These are phyloP conservation scores for Xylariaceae sp. DNA, from an alignment of 2,329 filamentous ascomycete genomes.

Conservation along the genomic window DNA sequence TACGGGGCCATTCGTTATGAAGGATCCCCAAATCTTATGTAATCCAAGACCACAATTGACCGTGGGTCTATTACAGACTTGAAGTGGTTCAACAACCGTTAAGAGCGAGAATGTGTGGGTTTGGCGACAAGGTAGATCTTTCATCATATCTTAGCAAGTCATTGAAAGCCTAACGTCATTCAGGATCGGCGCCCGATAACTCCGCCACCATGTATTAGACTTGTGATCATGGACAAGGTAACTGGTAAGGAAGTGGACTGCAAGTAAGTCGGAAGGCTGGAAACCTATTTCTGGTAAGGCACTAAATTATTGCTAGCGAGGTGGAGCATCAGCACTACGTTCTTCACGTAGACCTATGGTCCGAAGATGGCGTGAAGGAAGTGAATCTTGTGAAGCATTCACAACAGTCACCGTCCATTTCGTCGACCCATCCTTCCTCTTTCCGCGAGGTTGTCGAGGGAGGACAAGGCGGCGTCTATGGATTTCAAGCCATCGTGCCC, in stretches of 20 bases:
- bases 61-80: conserved; percentile 54
- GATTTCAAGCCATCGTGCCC: conserved; percentile 40
- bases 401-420: conserved; percentile 76
- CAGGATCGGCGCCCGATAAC: conserved; percentile 95
- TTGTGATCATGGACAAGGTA: conserved; percentile 75
- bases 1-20: not conserved
- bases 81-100: conserved; percentile 88
- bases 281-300: conserved; percentile 4
- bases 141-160: conserved; percentile 13
- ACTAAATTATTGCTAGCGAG: conserved; percentile 29
- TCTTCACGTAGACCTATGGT: conserved; percentile 69
- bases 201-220: conserved; percentile 86
- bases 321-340: conserved; percentile 43
- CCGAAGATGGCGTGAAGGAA: conserved; percentile 67
- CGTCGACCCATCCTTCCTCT: conserved; percentile 77
- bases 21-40: conserved; percentile 2
- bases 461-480: conserved; percentile 34
- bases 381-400: conserved; percentile 70
- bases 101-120: conserved; percentile 96
- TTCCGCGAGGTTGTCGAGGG: conserved; percentile 54
- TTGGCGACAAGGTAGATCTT: conserved; percentile 85
- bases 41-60: conserved; percentile 27
- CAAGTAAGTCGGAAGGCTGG: conserved; percentile 62
- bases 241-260: conserved; percentile 84
- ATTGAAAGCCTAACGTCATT: conserved; percentile 18